Percentiles rank a stretch among this genome's conserved stretches.
Evolutionary conservation across 2,329 filamentous ascomycete species (phyloP).

Genomic region (Hypoxylon sp.): DNA sequence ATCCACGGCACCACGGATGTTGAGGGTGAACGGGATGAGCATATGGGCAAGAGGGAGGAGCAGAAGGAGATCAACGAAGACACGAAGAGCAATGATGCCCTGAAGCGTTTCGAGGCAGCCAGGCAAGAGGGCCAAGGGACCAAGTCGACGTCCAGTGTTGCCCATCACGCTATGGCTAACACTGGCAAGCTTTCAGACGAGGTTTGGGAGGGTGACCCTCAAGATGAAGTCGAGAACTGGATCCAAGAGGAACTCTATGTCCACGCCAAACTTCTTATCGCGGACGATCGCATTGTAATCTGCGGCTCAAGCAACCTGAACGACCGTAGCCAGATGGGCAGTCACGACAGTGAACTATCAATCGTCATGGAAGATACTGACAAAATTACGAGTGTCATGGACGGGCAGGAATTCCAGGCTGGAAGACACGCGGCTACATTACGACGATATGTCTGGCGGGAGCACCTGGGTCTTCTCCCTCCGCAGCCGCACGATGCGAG

Average conservation of each 20-base stretch:
- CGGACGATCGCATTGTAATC: conserved; percentile 85
- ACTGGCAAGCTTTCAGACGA: conserved; percentile 73
- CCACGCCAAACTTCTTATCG: conserved; percentile 90
- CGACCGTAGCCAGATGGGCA: conserved; percentile 86
- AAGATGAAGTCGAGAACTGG: conserved; percentile 86
- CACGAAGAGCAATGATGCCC: conserved; percentile 59
- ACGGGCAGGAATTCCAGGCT: conserved; percentile 79
- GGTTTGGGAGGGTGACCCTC: conserved; percentile 78
- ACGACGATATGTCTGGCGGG: conserved; percentile 85
- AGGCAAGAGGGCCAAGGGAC: conserved; percentile 53
- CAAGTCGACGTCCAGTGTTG: conserved; percentile 65
- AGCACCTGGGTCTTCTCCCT: conserved; percentile 85
- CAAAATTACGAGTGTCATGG: conserved; percentile 78
- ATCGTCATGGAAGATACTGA: conserved; percentile 90
- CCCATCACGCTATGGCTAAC: conserved; percentile 84
- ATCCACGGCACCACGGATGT: conserved; percentile 69
- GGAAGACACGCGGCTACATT: conserved; percentile 86
- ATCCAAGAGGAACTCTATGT: conserved; percentile 97
- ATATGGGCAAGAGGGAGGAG: conserved; percentile 60
- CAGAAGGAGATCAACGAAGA: conserved; percentile 52
- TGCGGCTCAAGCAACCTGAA: conserved; percentile 93
- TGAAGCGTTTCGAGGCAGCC: conserved; percentile 65
- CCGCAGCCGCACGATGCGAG: conserved; percentile 76
- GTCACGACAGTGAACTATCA: conserved; percentile 90
- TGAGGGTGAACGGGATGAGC: conserved; percentile 60